These are phyloP conservation scores for Cytospora schulzeri DNA, from an alignment of 2,329 filamentous ascomycete species.

Conservation along the genomic window DNA sequence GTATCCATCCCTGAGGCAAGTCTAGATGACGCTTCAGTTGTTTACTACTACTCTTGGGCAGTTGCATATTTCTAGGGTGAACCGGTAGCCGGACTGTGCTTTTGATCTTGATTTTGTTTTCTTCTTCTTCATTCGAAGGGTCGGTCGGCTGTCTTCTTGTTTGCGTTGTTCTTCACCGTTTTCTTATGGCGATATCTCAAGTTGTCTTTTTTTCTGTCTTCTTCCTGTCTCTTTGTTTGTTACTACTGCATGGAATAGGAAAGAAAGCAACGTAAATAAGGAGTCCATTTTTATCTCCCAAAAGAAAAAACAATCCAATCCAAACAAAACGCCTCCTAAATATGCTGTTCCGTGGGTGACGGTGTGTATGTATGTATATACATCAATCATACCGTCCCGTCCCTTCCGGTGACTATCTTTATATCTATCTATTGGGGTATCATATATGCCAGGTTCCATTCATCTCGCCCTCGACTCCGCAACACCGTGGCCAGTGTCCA, in stretches of 20 bases:
- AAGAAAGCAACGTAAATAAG: conserved; percentile 5
- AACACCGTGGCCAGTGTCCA: background rate
- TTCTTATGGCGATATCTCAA: conserved; percentile 19
- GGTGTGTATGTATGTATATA: too few relatives aligned
- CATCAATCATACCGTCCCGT: background rate
- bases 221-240: too few relatives aligned
- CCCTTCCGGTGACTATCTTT: background rate
- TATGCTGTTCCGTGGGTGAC: background rate
- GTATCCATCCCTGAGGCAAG: background rate
- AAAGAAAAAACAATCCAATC: too few relatives aligned
- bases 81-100: conserved; percentile 17
- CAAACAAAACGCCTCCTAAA: background rate
- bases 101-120: background rate
- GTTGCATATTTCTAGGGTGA: conserved; percentile 6
- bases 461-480: background rate
- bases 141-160: conserved; percentile 1
- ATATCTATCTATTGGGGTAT: conserved; percentile 1
- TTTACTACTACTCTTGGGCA: background rate
- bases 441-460: background rate
- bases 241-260: conserved; percentile 5
- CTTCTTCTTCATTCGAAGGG: background rate
- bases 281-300: conserved; percentile 4
- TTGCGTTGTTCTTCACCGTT: background rate
- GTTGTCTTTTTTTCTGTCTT: conserved; percentile 7
- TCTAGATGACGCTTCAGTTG: background rate